phyloP scores from a whole-genome alignment of 257 asterid genomes.

The Prunella vulgaris region DNA sequence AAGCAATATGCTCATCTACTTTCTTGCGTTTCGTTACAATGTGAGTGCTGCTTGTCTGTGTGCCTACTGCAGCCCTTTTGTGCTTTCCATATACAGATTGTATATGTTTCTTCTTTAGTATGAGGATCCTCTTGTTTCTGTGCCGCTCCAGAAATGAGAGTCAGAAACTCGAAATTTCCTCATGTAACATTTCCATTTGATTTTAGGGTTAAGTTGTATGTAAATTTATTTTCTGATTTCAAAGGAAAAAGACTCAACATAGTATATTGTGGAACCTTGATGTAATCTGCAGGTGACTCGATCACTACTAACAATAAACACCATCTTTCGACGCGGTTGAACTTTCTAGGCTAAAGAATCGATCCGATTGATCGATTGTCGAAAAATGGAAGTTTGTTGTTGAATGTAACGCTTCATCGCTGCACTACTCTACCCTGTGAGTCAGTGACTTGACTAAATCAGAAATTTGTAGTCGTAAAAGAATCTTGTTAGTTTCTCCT shows the following conservation, averaged over 20 bases:
- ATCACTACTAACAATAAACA: not conserved
- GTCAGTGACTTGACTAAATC: not conserved
- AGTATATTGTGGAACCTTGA: not conserved
- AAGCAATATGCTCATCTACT: not conserved
- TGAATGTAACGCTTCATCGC: not conserved
- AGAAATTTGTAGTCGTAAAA: not conserved
- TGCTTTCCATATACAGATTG: not conserved
- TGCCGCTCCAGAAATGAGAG: conserved; percentile 10
- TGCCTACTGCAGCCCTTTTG: conserved; percentile 15
- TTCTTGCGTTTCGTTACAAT: conserved; percentile 19
- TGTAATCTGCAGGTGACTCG: not conserved
- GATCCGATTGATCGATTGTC: not conserved
- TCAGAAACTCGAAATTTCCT: not conserved
- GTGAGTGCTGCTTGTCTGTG: conserved; percentile 18
- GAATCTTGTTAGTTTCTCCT: not conserved
- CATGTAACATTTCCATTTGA: not conserved
- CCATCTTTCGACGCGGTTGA: not conserved
- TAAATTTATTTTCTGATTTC: conserved; percentile 20
- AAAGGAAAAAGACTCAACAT: not conserved
- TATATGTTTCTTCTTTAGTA: conserved; percentile 9
- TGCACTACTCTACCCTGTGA: not conserved
- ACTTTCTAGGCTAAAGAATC: not conserved
- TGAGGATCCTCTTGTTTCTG: conserved; percentile 16
- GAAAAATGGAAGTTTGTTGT: not conserved
- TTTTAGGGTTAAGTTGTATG: conserved; percentile 21